Base-by-base conservation (phyloP, 1,139 yeast genomes). In the Candida glucosophila region DNA sequence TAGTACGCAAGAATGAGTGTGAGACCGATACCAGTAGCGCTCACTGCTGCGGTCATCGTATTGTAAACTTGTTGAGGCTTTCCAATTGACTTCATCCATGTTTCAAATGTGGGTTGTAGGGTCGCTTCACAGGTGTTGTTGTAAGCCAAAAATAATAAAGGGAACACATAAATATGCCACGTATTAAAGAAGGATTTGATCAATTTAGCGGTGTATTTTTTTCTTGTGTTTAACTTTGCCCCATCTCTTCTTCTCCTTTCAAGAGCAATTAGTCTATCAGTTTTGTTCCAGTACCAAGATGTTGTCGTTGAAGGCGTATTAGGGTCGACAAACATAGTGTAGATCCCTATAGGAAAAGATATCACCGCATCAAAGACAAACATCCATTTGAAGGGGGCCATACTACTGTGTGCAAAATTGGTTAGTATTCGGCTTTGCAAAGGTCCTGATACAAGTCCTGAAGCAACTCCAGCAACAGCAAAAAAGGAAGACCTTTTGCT, bases 351-450 rank as follows among this genome's bases (percentile, higher is more conserved):
- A 0, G 75, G 75, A 17, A 67, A 46, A 3, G 74, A 59, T 23
- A 72, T 55, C 10, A 63, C 47, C 4, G 73, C 75, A 37, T 71
- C 76, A 33, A 70, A 55, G 13, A 71, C 55, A 32, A 69, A 71
- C 40, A 68, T 56, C 72, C 74, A 67, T 37, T 66, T 63, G 60
- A 72, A 71, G 1, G 70, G 62, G 4, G 34, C 35, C 11, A 31
- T 19, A 3, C 18, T 16, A 4, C 28, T 20, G 7, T 26, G 14
- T 5, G 21, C 15, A 41, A 50, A 47, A 11, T 46, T 43, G 3
- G 40, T 39, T 14, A 64, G 39, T 11, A 68, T 58, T 5, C 62
- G 52, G 20, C 64, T 62, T 34, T 64, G 70, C 12, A 68, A 40
- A 16, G 65, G 65, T 5, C 74, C 74, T 2, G 69, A 32, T 4